Conservation (phyloP, 2,329 filamentous ascomycete species). For the Pseudopyricularia cyperi region DNA sequence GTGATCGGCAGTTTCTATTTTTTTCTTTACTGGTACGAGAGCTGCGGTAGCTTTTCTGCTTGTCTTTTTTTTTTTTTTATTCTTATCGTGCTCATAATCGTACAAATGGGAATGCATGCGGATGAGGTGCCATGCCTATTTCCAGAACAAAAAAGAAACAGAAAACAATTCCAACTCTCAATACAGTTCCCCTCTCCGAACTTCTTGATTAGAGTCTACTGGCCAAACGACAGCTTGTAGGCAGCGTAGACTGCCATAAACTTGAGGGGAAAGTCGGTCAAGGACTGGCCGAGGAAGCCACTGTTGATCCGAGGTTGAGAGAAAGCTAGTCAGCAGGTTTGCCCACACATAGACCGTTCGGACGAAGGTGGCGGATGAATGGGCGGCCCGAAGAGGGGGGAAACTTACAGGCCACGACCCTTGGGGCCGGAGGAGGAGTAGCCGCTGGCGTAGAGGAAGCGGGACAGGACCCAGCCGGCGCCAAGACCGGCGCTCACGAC, state of each 20-base stretch:
- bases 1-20: too few species aligned
- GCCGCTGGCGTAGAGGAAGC: constrained; percentile 41
- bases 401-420: constrained; percentile 26
- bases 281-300: not conserved
- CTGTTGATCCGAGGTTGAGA: not conserved
- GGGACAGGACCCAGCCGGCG: constrained; percentile 35
- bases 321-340: not conserved
- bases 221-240: not conserved
- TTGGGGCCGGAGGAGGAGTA: constrained; percentile 35
- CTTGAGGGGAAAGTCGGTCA: not conserved
- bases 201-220: too few species aligned
- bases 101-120: not conserved
- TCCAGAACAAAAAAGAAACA: not conserved
- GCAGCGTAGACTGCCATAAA: not conserved
- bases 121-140: not conserved
- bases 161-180: too few species aligned
- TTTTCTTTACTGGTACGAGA: too few species aligned
- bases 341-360: not conserved
- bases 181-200: too few species aligned
- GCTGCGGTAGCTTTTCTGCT: too few species aligned
- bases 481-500: constrained; percentile 34
- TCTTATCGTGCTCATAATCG: too few species aligned
- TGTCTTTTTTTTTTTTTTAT: too few species aligned
- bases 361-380: not conserved
- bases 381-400: not conserved